phyloP scores from a whole-genome alignment of 2,329 filamentous ascomycete genomes.

The Sporothrix pseudoabietina region DNA sequence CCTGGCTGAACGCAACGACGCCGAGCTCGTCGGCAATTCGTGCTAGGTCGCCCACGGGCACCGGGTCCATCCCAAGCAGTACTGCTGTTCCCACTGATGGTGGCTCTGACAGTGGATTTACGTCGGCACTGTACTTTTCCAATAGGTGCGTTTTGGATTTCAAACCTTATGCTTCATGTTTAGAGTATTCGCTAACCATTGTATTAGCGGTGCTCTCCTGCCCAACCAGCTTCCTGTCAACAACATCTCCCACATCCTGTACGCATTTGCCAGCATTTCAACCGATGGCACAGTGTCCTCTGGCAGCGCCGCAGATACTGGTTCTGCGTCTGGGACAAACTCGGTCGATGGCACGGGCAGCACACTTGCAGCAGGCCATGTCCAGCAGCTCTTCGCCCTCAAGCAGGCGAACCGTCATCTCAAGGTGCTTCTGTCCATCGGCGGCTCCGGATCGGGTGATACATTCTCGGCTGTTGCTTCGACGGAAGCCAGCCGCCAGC shows the following conservation, averaged over 20 bases:
- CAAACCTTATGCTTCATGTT: not conserved
- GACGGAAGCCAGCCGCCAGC: slow-evolving; percentile 61
- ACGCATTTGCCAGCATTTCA: slow-evolving; percentile 54
- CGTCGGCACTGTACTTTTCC: slow-evolving; percentile 56
- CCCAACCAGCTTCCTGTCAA: slow-evolving; percentile 68
- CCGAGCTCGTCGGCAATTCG: not conserved
- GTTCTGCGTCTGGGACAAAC: not conserved
- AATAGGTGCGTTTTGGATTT: slow-evolving; percentile 50
- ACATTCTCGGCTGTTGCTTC: slow-evolving; percentile 68
- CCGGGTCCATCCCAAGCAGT: not conserved
- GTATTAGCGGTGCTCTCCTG: slow-evolving; percentile 54
- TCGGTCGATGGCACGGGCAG: slow-evolving; percentile 54
- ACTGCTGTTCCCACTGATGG: not conserved
- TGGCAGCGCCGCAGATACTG: slow-evolving; percentile 1
- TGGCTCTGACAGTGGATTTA: slow-evolving; percentile 28
- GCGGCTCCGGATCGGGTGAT: slow-evolving; percentile 75
- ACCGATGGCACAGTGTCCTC: slow-evolving; percentile 49
- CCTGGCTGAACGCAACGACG: slow-evolving; percentile 3
- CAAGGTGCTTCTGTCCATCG: slow-evolving; percentile 79
- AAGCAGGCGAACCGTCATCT: slow-evolving; percentile 77
- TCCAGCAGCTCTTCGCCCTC: slow-evolving; percentile 74
- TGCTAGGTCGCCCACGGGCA: not conserved
- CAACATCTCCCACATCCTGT: slow-evolving; percentile 74
- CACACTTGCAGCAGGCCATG: slow-evolving; percentile 70
- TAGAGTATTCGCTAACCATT: slow-evolving; percentile 31